These are phyloP conservation scores for Macrolepiota fuliginosa DNA, from an alignment of 768 basidiomycete genomes.

Conservation along the genomic window DNA sequence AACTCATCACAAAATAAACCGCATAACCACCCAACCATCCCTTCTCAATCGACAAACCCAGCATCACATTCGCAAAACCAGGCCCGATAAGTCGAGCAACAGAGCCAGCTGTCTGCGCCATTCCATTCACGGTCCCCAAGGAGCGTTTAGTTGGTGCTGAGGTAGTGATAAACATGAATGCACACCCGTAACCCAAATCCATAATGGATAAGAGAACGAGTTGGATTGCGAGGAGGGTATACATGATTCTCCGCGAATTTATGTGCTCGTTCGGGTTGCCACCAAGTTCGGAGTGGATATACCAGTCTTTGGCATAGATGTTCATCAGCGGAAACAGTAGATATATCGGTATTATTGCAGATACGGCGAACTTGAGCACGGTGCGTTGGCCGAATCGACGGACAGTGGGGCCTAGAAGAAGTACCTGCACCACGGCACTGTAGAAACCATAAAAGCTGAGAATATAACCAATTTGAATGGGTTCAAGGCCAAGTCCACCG, in stretches of 20 bases:
- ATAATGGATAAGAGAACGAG: background rate
- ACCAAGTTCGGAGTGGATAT: constrained; percentile 16
- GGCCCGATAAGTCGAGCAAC: constrained; percentile 54
- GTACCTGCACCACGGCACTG: constrained; percentile 38
- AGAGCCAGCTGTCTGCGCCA: constrained; percentile 49
- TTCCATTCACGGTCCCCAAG: constrained; percentile 57
- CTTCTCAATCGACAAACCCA: constrained; percentile 47
- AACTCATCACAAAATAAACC: constrained; percentile 41
- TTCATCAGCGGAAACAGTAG: constrained; percentile 45
- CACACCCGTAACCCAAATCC: background rate
- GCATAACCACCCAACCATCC: constrained; percentile 50
- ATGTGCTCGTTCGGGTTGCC: too few relatives aligned
- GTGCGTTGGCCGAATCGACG: constrained; percentile 27
- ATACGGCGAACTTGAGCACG: constrained; percentile 37
- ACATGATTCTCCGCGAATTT: background rate
- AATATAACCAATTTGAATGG: constrained; percentile 60
- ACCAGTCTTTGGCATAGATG: constrained; percentile 30
- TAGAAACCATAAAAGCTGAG: constrained; percentile 24
- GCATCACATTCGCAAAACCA: constrained; percentile 48
- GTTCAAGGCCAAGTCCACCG: constrained; percentile 66
- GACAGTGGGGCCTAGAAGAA: constrained; percentile 39
- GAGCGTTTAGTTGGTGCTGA: constrained; percentile 51
- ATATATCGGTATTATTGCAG: constrained; percentile 34
- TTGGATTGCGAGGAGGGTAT: background rate
- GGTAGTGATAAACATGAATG: constrained; percentile 45